Base-by-base conservation (phyloP, 169 alveolate genomes). In the Babesia bovis region DNA sequence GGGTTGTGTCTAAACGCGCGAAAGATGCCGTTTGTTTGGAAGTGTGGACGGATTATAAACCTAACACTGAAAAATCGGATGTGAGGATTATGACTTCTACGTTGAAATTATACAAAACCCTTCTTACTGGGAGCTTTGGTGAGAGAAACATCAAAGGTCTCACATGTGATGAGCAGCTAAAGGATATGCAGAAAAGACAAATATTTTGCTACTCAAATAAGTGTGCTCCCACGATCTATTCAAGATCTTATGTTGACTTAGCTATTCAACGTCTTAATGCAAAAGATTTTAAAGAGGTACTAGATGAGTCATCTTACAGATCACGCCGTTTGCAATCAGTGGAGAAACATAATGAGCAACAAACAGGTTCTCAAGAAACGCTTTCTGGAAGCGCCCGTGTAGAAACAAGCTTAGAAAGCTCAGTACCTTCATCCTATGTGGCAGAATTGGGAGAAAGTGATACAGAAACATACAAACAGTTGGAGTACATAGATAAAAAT, bases 21-120 rank as follows among this genome's bases (percentile, higher is more conserved):
- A 61, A 74, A 32, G 76, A 81, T 45, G 88, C 88, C 0, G 69
- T 65, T 30, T 81, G 88, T 33, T 40, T 32, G 47, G 84, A 72
- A 42, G 53, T 6, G 17, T 81, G 88, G 88, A 49, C 78, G 23
- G 84, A 61, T 0, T 81, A 12, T 23, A 12, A 55, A 13, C 66
- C 52, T 9, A 66, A 82, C 68, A 40, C 60, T 23, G 33, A 17
- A 28, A 17, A 50, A 17, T 81, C 83, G 38, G 88, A 82, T 3
- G 66, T 45, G 0, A 82, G 85, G 5, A 36, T 72, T 7, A 47
- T n/a, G 47, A 71, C 61, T 21, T 23, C 83, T 1, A 60, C 35
- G 4, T 44, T 81, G 4, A 25, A 28, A 2, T n/a, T 51, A 12
- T 33, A 23, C 56, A 71, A 49, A 0, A 63, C 84, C 47, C 41